A percentile compares a stretch with the other conserved stretches of the same genome.
Evolutionary conservation across 441 rosid genomes (phyloP).

Genomic region (Iberis amara): DNA sequence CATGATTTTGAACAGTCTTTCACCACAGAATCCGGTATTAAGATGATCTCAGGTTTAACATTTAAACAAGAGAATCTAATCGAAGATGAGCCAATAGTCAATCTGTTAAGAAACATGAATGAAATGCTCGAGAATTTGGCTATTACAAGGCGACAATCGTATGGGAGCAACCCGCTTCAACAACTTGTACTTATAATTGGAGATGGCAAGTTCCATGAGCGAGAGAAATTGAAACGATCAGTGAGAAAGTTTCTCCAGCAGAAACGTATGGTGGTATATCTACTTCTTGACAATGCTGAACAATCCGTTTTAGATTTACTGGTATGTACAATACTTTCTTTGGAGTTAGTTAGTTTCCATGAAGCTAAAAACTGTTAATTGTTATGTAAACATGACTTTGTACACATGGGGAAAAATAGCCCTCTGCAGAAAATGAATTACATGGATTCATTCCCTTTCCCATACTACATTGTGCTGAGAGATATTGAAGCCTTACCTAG

Average conservation of each 20-base stretch:
- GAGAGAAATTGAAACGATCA: constrained; percentile 63
- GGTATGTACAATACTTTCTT: constrained; percentile 38
- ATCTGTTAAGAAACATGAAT: constrained; percentile 63
- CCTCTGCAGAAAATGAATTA: constrained; percentile 43
- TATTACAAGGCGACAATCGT: constrained; percentile 63
- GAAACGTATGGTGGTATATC: constrained; percentile 93
- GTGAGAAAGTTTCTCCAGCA: constrained; percentile 70
- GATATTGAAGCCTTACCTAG: constrained; percentile 82
- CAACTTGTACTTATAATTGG: constrained; percentile 93
- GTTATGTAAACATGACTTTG: constrained; percentile 42
- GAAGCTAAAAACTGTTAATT: background rate
- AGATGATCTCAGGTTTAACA: constrained; percentile 84
- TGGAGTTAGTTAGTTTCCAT: constrained; percentile 1
- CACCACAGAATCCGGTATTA: constrained; percentile 76
- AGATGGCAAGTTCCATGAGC: constrained; percentile 90
- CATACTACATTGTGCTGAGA: constrained; percentile 71
- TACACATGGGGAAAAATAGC: constrained; percentile 34
- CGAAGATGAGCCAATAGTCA: constrained; percentile 72
- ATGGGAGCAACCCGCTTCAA: constrained; percentile 88
- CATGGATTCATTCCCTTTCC: constrained; percentile 92
- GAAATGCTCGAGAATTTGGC: constrained; percentile 69
- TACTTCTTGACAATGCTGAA: constrained; percentile 67
- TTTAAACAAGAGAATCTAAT: constrained; percentile 89
- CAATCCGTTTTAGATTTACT: constrained; percentile 65
- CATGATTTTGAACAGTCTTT: constrained; percentile 91